Base-by-base conservation (phyloP, 1,139 yeast species). In the Suhomyces atakaporum region DNA sequence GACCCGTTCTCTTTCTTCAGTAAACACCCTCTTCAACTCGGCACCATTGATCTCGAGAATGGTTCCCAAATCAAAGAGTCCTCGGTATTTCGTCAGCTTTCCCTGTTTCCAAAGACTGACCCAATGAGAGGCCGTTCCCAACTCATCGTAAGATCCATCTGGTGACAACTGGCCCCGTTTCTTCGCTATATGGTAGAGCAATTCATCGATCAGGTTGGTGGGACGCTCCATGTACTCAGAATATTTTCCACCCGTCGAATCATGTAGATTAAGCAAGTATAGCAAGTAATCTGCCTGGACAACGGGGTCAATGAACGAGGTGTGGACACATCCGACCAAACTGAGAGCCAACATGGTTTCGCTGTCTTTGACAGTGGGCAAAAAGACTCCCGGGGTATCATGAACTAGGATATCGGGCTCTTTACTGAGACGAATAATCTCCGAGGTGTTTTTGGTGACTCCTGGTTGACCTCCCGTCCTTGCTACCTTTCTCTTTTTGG, bases 321-420 rank as follows among this genome's bases (percentile, higher is more conserved):
- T 66, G 41, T 80, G 81, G n/a, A 90, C 84, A 38, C 95, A 82
- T 1, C 95, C 95, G 14, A 84, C 79, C 16, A 90, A 62, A 2
- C 87, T 75, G 28, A 92, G 66, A 3, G 84, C 77, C 26, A 90
- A 66, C 95, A 90, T 87, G 2, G 88, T 79, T 44, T 81, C 79
- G 16, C 74, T 60, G 47, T 76, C 77, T 38, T 75, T 75, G 7
- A 84, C 86, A 16, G 81, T 77, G 0, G 97, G 97, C 14, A 88
- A 65, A 46, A 88, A 80, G 8, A 92, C 90, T 1, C 98, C 98
- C 0, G 98, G 98, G 0, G 97, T 85, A 57, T 92, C 98, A 50
- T 85, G 80, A 10, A 90, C 71, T 45, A 80, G 74, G 6, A 92
- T 75, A 31, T 81, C 81, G 0, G 95, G 95, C 24, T 72, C 72